Evolutionary conservation across 805 yeast genomes (phyloP).

Genomic region (Candida ponderosae): DNA sequence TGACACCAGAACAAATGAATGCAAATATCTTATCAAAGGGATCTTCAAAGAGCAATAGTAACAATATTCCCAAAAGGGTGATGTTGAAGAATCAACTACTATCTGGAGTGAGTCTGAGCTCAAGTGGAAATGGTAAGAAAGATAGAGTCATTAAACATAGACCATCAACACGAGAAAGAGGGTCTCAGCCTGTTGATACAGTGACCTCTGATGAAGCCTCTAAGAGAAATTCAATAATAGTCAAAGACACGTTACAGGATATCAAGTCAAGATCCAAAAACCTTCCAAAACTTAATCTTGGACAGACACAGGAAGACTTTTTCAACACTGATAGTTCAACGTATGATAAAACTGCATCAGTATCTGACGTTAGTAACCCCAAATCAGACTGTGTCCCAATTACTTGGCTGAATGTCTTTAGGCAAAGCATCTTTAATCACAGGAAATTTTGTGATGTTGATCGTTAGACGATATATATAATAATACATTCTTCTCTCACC

Average conservation of each 20-base stretch:
- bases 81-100: not conserved
- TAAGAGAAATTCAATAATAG: too few species aligned
- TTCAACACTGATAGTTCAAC: too few species aligned
- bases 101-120: not conserved
- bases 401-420: slow-evolving; percentile 46
- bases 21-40: too few species aligned
- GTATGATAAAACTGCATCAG: too few species aligned
- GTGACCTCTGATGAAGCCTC: slow-evolving; percentile 39
- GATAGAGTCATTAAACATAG: not conserved
- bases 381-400: slow-evolving; percentile 34
- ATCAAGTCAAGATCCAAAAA: too few species aligned
- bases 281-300: too few species aligned
- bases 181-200: slow-evolving; percentile 44
- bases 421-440: slow-evolving; percentile 37
- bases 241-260: too few species aligned
- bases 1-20: not conserved
- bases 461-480: too few species aligned
- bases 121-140: not conserved
- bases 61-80: not conserved
- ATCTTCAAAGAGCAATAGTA: too few species aligned
- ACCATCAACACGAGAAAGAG: slow-evolving; percentile 21
- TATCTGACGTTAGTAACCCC: too few species aligned
- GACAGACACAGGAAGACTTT: too few species aligned
- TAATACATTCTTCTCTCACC: too few species aligned
- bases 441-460: slow-evolving; percentile 19